Evolutionary conservation across 2,329 filamentous ascomycete genomes (phyloP), one percentile per base, ranked within the genome.

Genomic region (Botrytis galanthina): DNA sequence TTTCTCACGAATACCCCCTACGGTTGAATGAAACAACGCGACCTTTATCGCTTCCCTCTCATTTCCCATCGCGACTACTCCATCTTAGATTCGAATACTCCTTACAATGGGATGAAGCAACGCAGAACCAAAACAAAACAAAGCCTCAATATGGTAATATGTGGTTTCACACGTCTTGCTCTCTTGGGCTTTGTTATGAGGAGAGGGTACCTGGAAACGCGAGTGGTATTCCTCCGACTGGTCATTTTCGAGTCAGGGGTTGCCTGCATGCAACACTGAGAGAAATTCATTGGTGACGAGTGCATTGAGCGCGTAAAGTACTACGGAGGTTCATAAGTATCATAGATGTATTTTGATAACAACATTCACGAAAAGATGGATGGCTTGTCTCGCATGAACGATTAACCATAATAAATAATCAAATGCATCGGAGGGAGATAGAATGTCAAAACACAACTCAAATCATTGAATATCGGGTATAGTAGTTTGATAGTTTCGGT

Each of bases 301-400:
- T 62, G 66, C 54, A 39, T 48, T 42, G 75, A 76, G 77, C 78
- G 79, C 78, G 84, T 73, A 82, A 84, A 78, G 74, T 70, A 75
- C 63, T 75, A 73, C 69, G 60, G 64, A 42, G 20, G 35, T 57
- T 69, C 10, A 22, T 32, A 57, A 3, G 5, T 22, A 29, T 20
- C 37, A 69, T 42, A 0, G n/a, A 48, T 35, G 61, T 64, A 64
- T 29, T 64, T 64, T 44, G n/a, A 46, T 26, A 46, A 32, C 39
- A 64, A 64, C 61, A 46, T 32, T 46, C 61, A 46, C 61, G 39
- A 46, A 46, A 46, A 46, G 18, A 29, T 46, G 14, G 18, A 29
- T 46, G 14, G 39, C 61, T 29, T 29, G 61, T 22, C 39, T 63
- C 46, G 61, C 37, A 44, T 44, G 26, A 2, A 37, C 32, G n/a